Evolutionary conservation across 352 stramenopile genomes (phyloP).

Genomic region (Globisporangium okanoganense): DNA sequence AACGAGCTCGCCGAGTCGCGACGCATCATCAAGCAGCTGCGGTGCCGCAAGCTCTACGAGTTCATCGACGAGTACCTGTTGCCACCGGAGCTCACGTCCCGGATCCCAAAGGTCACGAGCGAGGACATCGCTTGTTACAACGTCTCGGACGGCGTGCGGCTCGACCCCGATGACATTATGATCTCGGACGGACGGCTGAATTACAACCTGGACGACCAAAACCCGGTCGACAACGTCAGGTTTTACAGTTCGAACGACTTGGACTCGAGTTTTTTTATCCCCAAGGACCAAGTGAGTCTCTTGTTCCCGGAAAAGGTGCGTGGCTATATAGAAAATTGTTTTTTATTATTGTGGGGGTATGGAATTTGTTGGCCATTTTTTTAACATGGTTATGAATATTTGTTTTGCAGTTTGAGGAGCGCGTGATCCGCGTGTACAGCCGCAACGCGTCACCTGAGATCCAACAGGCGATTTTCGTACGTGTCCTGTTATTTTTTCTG

Average conservation of each 20-base stretch:
- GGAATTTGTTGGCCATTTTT: not conserved
- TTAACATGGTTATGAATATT: not conserved
- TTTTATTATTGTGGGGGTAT: not conserved
- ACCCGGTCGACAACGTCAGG: slow-evolving; percentile 78
- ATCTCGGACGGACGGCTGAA: slow-evolving; percentile 75
- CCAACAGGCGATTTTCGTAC: slow-evolving; percentile 60
- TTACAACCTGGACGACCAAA: slow-evolving; percentile 81
- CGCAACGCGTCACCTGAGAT: slow-evolving; percentile 43
- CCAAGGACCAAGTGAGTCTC: slow-evolving; percentile 75
- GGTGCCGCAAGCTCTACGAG: slow-evolving; percentile 73
- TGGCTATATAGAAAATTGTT: not conserved
- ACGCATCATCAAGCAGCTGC: slow-evolving; percentile 67
- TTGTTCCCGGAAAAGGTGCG: slow-evolving; percentile 81
- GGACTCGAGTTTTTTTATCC: slow-evolving; percentile 66
- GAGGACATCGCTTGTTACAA: slow-evolving; percentile 61
- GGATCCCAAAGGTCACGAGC: slow-evolving; percentile 49
- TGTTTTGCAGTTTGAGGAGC: slow-evolving; percentile 69
- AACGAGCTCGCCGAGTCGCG: slow-evolving; percentile 41
- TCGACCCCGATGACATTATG: slow-evolving; percentile 78
- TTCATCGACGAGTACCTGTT: slow-evolving; percentile 84
- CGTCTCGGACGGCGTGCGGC: slow-evolving; percentile 26
- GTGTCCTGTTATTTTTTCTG: not conserved
- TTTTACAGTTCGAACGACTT: slow-evolving; percentile 80
- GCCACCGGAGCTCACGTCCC: slow-evolving; percentile 42
- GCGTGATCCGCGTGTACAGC: slow-evolving; percentile 76